Conservation (phyloP, 78 protist species). For the Salpingoeca rosetta region DNA sequence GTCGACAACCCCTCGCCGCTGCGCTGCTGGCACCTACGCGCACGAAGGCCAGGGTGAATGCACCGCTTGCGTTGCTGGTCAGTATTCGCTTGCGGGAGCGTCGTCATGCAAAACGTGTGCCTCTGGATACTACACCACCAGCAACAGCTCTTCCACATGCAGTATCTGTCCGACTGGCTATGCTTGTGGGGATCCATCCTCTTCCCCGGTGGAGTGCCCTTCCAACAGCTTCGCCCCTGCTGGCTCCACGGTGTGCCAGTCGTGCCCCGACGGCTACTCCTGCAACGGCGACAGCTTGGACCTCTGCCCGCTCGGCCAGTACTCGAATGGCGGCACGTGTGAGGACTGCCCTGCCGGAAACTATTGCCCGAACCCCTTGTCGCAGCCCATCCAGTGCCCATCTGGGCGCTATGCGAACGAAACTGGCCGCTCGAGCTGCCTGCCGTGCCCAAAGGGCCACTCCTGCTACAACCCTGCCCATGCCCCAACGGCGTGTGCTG, state of each 20-base stretch:
- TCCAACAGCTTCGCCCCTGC: slow-evolving; percentile 39
- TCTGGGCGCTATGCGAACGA: slow-evolving; percentile 21
- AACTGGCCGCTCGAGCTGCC: neutral
- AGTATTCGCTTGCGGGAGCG: neutral
- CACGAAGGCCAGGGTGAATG: neutral
- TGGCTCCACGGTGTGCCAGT: neutral
- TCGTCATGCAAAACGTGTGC: neutral
- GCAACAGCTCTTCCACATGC: neutral
- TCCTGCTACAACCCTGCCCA: neutral
- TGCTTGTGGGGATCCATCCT: slow-evolving; percentile 8
- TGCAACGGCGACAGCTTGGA: neutral
- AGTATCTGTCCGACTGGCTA: slow-evolving; percentile 30
- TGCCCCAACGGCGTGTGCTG: neutral
- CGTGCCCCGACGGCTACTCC: neutral
- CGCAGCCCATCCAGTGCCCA: slow-evolving; percentile 11
- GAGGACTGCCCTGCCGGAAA: slow-evolving; percentile 28
- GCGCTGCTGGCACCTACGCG: neutral
- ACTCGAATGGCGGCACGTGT: neutral
- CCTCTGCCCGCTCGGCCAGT: neutral
- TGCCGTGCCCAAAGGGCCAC: neutral
- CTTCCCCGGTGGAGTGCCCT: slow-evolving; percentile 22
- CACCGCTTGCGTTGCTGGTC: neutral
- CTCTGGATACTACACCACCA: slow-evolving; percentile 8
- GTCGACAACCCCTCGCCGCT: neutral
- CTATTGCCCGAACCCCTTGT: slow-evolving; percentile 23